Conservation (phyloP, 192 early-diverging fungal species). For the Geranomyces michiganensis region DNA sequence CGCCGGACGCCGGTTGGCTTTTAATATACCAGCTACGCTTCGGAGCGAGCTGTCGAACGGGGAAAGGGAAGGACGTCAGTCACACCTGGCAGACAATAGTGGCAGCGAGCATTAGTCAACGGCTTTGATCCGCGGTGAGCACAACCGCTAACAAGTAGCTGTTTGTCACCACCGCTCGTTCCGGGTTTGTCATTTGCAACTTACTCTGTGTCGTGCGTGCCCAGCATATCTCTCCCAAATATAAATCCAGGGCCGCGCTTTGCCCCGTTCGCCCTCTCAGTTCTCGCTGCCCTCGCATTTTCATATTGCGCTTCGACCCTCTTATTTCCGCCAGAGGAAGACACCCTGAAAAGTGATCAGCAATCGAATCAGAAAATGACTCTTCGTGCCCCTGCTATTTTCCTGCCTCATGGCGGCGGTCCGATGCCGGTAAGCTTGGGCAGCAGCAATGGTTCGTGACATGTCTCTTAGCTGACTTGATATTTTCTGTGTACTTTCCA, state of each 20-base stretch:
- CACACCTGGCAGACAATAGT: too few species aligned
- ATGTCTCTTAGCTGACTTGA: neutral
- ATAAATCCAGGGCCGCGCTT: constrained; percentile 9
- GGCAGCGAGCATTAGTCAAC: too few species aligned
- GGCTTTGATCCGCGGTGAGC: too few species aligned
- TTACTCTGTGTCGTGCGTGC: too few species aligned
- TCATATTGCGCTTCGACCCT: neutral
- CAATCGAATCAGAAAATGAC: neutral
- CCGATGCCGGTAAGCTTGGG: constrained; percentile 34
- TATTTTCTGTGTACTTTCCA: neutral
- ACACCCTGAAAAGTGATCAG: neutral
- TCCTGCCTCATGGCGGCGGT: constrained; percentile 47
- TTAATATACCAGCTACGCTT: too few species aligned
- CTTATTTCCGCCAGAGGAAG: neutral
- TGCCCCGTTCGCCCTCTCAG: neutral
- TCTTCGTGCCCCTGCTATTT: constrained; percentile 31
- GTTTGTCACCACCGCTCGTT: too few species aligned
- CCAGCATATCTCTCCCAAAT: neutral
- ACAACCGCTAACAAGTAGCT: too few species aligned
- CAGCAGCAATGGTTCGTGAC: neutral
- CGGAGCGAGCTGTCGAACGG: too few species aligned
- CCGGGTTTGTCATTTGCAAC: too few species aligned
- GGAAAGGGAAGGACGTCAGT: too few species aligned
- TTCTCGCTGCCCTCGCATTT: neutral
- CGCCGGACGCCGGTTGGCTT: too few species aligned